Conservation (phyloP, 139 green algal species). For the Coccomyxa sp. region DNA sequence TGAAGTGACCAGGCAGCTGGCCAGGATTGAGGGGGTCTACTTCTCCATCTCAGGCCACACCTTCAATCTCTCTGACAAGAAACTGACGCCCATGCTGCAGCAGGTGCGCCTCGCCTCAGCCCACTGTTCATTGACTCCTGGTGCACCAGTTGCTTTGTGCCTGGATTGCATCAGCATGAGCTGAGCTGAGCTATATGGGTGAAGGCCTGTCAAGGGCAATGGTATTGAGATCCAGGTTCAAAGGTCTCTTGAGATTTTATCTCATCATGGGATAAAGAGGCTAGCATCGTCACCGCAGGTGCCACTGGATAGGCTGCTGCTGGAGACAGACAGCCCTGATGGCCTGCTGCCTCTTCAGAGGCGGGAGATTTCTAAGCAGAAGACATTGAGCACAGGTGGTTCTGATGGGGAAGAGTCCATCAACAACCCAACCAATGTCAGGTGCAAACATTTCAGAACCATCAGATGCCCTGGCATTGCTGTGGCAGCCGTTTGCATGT, state of each 20-base stretch:
- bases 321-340: constrained; percentile 48
- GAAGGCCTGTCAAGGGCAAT: neutral
- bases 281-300: constrained; percentile 16
- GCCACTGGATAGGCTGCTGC: constrained; percentile 27
- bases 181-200: neutral
- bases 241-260: neutral
- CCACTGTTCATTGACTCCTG: neutral
- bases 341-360: no score
- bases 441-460: no score
- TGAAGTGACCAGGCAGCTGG: constrained; percentile 27
- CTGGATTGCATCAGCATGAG: neutral
- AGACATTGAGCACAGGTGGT: no score
- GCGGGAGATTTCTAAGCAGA: no score
- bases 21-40: constrained; percentile 23
- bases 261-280: neutral
- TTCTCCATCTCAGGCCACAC: constrained; percentile 43
- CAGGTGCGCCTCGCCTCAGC: constrained; percentile 1
- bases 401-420: no score
- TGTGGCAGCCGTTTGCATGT: no score
- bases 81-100: constrained; percentile 35
- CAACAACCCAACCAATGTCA: no score
- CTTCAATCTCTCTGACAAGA: constrained; percentile 14
- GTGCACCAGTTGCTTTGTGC: neutral
- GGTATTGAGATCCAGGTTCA: no score
- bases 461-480: no score